Percentiles rank a stretch among this genome's conserved stretches.
Evolutionary conservation across 148 eudicot species (phyloP).

Genomic region (Dysphania ambrosioides): DNA sequence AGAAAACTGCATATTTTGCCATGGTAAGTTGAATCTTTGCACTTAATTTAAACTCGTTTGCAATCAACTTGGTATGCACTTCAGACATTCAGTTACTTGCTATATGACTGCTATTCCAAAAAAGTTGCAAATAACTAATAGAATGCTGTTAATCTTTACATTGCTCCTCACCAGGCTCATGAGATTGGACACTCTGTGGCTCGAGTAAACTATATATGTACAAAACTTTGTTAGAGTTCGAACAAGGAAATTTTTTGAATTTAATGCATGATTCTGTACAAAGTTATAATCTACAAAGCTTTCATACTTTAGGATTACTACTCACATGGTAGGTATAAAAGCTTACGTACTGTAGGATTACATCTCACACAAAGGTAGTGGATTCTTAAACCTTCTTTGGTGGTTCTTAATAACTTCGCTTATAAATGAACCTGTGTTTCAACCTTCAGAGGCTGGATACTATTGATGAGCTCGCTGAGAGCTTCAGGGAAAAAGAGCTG

Average conservation of each 20-base stretch:
- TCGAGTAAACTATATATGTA: not conserved
- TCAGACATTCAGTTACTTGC: not conserved
- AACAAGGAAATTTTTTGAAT: no score
- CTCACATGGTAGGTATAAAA: no score
- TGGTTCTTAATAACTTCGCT: not conserved
- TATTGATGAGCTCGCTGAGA: constrained; percentile 54
- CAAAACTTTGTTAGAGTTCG: not conserved
- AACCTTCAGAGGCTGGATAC: constrained; percentile 65
- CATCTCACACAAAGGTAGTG: not conserved
- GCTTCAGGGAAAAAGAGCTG: constrained; percentile 41
- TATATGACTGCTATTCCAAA: not conserved
- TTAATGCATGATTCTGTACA: no score
- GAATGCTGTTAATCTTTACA: not conserved
- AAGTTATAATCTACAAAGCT: no score
- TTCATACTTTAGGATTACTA: no score
- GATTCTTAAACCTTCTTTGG: not conserved
- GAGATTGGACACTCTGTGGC: not conserved
- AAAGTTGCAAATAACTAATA: not conserved
- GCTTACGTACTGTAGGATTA: not conserved
- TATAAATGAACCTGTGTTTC: constrained; percentile 16
- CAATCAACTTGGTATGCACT: no score
- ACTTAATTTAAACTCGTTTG: not conserved
- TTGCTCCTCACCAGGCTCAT: not conserved
- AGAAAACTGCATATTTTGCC: constrained; percentile 54
- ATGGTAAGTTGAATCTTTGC: constrained; percentile 45